These are phyloP conservation scores for Kwoniella pini DNA, from an alignment of 768 basidiomycete species.

Conservation along the genomic window DNA sequence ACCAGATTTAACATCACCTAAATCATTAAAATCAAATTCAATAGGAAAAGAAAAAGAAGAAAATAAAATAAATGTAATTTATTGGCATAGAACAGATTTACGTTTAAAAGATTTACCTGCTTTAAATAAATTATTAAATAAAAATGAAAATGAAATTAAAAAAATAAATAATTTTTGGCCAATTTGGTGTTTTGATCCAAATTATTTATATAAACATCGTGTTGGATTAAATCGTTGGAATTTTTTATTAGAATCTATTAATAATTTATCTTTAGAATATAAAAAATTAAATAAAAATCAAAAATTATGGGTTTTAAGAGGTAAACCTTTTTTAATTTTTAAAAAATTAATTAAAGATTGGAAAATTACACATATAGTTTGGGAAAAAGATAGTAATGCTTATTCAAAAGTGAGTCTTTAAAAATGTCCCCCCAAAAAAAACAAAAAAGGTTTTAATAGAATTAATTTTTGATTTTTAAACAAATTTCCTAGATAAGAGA, in stretches of 20 bases:
- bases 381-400: slow-evolving; percentile 51
- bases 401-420: slow-evolving; percentile 40
- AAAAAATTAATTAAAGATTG: slow-evolving; percentile 51
- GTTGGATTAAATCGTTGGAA: slow-evolving; percentile 54
- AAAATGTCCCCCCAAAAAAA: too few species aligned
- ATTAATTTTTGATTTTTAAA: not conserved
- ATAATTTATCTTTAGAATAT: slow-evolving; percentile 41
- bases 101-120: slow-evolving; percentile 53
- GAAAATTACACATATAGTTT: slow-evolving; percentile 55
- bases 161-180: slow-evolving; percentile 40
- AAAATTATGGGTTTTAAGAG: slow-evolving; percentile 52
- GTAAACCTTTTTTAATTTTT: slow-evolving; percentile 49
- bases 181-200: slow-evolving; percentile 53
- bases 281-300: slow-evolving; percentile 47
- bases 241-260: slow-evolving; percentile 51
- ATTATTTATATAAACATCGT: slow-evolving; percentile 49
- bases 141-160: too few species aligned
- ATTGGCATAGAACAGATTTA: slow-evolving; percentile 56
- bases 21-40: not conserved
- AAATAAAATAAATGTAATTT: slow-evolving; percentile 39
- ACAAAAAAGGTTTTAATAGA: too few species aligned
- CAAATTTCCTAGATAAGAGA: slow-evolving; percentile 36
- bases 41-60: not conserved
- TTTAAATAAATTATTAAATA: slow-evolving; percentile 34
- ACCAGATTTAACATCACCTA: not conserved